Percentiles rank a stretch among this genome's conserved stretches.
Conservation (phyloP, 441 rosid genomes). For the Biscutella auriculata region DNA sequence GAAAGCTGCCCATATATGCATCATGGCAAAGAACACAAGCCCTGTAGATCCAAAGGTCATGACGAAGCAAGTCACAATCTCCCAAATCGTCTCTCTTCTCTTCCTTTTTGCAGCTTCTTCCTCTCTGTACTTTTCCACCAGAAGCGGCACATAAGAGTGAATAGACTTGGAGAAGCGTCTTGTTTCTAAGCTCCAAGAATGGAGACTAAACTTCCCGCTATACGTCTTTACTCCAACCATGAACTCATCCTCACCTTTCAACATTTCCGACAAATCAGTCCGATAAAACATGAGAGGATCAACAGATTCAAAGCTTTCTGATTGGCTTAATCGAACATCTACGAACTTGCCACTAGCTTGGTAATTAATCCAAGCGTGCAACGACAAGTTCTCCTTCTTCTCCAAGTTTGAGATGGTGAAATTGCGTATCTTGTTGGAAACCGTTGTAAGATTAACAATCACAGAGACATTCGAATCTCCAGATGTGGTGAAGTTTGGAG, state of each 20-base stretch:
- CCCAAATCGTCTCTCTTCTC: conserved; percentile 35
- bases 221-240: conserved; percentile 52
- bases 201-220: conserved; percentile 31
- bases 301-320: conserved; percentile 26
- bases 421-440: conserved; percentile 30
- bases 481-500: conserved; percentile 18
- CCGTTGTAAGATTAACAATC: conserved; percentile 32
- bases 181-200: conserved; percentile 57
- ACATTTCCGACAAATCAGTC: conserved; percentile 36
- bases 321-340: conserved; percentile 49
- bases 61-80: conserved; percentile 26
- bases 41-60: conserved; percentile 26
- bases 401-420: conserved; percentile 28
- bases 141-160: conserved; percentile 41
- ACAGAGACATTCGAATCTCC: conserved; percentile 41
- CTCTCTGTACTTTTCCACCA: conserved; percentile 21
- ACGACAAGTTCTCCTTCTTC: conserved; percentile 20
- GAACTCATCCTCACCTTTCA: conserved; percentile 36
- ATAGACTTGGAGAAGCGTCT: conserved; percentile 33
- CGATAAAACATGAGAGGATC: conserved; percentile 31
- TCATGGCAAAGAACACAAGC: conserved; percentile 41
- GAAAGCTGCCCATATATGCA: conserved; percentile 58
- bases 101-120: conserved; percentile 24
- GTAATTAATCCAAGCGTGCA: conserved; percentile 62
- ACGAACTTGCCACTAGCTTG: conserved; percentile 42